Percentiles rank a stretch among this genome's conserved stretches.
Evolutionary conservation across 1,139 yeast genomes (phyloP).

Genomic region (Debaryomyces sp.): DNA sequence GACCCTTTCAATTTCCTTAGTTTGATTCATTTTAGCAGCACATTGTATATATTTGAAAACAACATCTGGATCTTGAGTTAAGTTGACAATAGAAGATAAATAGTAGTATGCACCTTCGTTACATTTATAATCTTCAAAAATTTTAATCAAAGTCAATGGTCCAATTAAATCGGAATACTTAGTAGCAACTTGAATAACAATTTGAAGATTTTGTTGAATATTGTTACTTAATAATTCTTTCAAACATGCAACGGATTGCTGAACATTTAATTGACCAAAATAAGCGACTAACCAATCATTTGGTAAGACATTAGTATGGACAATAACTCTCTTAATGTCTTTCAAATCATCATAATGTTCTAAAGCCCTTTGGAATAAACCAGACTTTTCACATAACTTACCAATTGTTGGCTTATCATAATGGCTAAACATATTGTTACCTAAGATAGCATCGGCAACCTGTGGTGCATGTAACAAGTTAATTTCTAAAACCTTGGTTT

Average conservation of each 20-base stretch:
- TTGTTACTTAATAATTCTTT: constrained; percentile 83
- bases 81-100: constrained; percentile 88
- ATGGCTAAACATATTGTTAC: constrained; percentile 93
- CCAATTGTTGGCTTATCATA: constrained; percentile 95
- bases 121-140: constrained; percentile 92
- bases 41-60: constrained; percentile 95
- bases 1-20: constrained; percentile 91
- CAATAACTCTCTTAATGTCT: constrained; percentile 93
- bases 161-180: constrained; percentile 95
- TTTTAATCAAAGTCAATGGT: constrained; percentile 76
- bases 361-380: constrained; percentile 89
- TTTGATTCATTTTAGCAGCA: constrained; percentile 88
- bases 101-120: constrained; percentile 93
- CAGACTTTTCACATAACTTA: constrained; percentile 89
- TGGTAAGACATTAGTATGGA: constrained; percentile 83
- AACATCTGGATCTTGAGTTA: constrained; percentile 92
- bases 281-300: constrained; percentile 92
- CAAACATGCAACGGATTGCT: constrained; percentile 87
- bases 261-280: constrained; percentile 93
- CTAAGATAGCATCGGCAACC: constrained; percentile 98
- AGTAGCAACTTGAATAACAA: constrained; percentile 94
- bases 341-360: constrained; percentile 94
- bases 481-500: constrained; percentile 91
- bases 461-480: constrained; percentile 96
- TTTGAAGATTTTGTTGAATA: constrained; percentile 86